A percentile compares a stretch with the other conserved stretches of the same genome.
These are phyloP conservation scores for Salix arbutifolia DNA, from an alignment of 345 rosid species.

Conservation along the genomic window DNA sequence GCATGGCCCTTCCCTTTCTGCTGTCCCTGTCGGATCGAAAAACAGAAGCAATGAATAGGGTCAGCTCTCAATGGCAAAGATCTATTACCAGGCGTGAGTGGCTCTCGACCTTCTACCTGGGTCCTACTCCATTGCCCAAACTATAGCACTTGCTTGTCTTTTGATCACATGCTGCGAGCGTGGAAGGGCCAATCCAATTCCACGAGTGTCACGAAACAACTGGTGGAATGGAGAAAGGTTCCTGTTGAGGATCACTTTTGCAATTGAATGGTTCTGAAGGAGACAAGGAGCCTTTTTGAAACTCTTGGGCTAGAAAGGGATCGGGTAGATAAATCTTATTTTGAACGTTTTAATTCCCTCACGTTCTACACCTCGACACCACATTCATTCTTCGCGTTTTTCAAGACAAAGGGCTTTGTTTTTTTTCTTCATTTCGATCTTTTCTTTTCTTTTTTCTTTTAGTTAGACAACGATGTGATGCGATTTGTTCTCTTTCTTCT, in stretches of 20 bases:
- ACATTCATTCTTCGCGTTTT: no score
- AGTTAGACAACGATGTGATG: no score
- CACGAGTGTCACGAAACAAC: not conserved
- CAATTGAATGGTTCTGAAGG: slow-evolving; percentile 18
- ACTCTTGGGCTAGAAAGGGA: no score
- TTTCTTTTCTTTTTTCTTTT: no score
- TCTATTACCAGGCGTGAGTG: slow-evolving; percentile 24
- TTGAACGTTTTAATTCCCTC: no score
- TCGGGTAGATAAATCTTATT: no score
- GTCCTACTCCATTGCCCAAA: slow-evolving; percentile 1
- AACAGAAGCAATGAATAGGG: slow-evolving; percentile 11
- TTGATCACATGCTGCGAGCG: not conserved
- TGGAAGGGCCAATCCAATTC: not conserved
- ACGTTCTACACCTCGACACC: no score
- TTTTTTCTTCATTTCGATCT: no score
- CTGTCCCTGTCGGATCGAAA: slow-evolving; percentile 28
- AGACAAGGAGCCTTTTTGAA: slow-evolving; percentile 7
- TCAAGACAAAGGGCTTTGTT: no score
- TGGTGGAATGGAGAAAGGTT: not conserved
- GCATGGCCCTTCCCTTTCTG: slow-evolving; percentile 29
- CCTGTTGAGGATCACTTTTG: not conserved
- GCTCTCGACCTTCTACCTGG: slow-evolving; percentile 14
- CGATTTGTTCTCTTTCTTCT: no score
- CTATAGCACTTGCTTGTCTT: slow-evolving; percentile 26
- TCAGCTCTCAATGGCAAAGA: slow-evolving; percentile 24